Base-by-base conservation (phyloP, 192 early-diverging fungal species). In the Backusella mclennaniae region DNA sequence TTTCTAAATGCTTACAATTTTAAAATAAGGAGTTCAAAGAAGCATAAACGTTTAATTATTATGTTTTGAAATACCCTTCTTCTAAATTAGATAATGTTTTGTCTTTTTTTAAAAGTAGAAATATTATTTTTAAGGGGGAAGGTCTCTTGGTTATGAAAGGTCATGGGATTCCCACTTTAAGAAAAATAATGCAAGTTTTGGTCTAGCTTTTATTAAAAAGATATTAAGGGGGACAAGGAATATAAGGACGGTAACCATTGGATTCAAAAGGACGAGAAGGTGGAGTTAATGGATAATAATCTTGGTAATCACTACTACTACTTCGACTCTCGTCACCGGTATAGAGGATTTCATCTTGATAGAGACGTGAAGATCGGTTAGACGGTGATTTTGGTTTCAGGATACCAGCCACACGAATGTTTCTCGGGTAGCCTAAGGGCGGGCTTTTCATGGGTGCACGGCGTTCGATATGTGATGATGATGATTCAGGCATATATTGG, bases 231-330 rank as follows among this genome's bases (percentile, higher is more conserved):
- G 56, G 56, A 63, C 56, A 63, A 63, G 56, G 56, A 29, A 63
- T 63, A 63, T 63, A 63, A 63, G 56, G 56, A 63, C 56, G 56
- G 17, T 59, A 23, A 7, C 7, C 21, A 63, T 63, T 63, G 3
- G 56, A 63, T 63, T 63, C 56, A 29, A 63, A 63, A 63, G 56
- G 56, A 15, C 56, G 56, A 63, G 56, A 63, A 29, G 56, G 56
- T 29, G 56, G 56, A 11, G 56, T 63, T 8, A 63, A 14, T 0
- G 56, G 56, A 63, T 63, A 63, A 29, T 63, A 63, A 4, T 63
- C 56, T 29, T 63, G 56, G 3, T 63, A 63, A 29, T 63, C 56
- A 29, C 56, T 63, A 29, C 56, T 12, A 29, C 56, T 63, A 11
- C 56, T 33, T 33, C 33, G 33, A 33, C 33, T 63, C 26, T 63